Conservation (phyloP, 1,284 basidiomycete genomes). For the Irpex rosettiformis region DNA sequence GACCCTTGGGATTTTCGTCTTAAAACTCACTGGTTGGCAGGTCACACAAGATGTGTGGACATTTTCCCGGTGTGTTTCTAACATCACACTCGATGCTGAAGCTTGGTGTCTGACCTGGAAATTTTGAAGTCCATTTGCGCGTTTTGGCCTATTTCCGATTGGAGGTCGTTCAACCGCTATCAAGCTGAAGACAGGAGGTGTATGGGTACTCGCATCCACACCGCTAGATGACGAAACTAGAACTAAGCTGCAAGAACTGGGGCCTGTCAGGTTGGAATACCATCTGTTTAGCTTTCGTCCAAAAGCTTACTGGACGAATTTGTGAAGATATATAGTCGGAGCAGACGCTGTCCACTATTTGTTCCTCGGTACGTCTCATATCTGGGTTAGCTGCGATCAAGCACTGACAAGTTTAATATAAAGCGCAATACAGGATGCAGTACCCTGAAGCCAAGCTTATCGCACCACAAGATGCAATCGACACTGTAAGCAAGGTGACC, state of each 20-base stretch:
- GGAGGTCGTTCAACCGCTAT: conserved; percentile 86
- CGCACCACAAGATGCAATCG: conserved; percentile 55
- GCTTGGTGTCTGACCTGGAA: neutral
- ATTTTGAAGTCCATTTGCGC: conserved; percentile 59
- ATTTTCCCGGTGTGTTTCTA: conserved; percentile 60
- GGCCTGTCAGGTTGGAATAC: conserved; percentile 66
- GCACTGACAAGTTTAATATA: neutral
- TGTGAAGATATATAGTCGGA: conserved; percentile 68
- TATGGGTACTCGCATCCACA: conserved; percentile 88
- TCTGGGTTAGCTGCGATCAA: neutral
- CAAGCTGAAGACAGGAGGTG: conserved; percentile 63
- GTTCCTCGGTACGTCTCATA: conserved; percentile 46
- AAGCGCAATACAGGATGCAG: conserved; percentile 67
- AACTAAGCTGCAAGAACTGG: conserved; percentile 66
- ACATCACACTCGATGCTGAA: neutral
- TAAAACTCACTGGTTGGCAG: conserved; percentile 30
- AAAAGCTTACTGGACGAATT: too few relatives aligned
- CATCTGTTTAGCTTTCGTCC: neutral
- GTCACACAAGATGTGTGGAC: conserved; percentile 66
- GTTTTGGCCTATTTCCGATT: conserved; percentile 67
- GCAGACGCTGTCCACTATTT: conserved; percentile 65
- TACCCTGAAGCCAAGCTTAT: conserved; percentile 79
- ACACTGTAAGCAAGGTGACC: conserved; percentile 34
- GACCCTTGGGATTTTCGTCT: neutral
- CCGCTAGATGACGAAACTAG: conserved; percentile 75